phyloP scores from a whole-genome alignment of 148 eudicot species.

The Fagopyrum homotropicum region DNA sequence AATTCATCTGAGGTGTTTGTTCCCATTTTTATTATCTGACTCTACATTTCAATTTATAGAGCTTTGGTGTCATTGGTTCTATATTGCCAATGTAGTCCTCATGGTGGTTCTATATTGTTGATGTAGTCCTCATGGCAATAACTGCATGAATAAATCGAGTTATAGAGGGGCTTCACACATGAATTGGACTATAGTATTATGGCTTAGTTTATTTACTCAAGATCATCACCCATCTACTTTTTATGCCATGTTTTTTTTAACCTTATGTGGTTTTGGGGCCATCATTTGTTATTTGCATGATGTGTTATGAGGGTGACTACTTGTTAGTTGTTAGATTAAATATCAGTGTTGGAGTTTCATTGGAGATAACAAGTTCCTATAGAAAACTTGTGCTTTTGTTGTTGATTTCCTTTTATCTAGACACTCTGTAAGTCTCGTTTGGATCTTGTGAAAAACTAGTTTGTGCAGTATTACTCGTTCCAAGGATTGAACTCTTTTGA shows the following conservation, averaged over 20 bases:
- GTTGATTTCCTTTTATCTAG: neutral
- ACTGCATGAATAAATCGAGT: neutral
- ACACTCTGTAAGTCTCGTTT: neutral
- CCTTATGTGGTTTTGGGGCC: neutral
- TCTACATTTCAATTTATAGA: neutral
- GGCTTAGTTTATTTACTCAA: neutral
- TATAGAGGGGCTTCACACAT: neutral
- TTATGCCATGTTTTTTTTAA: neutral
- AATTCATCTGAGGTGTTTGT: slow-evolving; percentile 54
- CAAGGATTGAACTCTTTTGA: neutral
- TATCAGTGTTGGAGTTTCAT: neutral
- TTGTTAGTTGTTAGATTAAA: neutral
- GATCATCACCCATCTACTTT: neutral
- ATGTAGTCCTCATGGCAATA: neutral
- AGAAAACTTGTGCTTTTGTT: neutral
- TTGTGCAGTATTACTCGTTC: neutral
- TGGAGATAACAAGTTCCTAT: neutral
- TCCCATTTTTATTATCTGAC: neutral
- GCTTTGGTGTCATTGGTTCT: neutral
- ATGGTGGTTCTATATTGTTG: neutral
- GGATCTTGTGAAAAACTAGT: neutral
- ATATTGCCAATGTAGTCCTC: neutral
- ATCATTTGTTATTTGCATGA: neutral
- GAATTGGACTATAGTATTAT: neutral
- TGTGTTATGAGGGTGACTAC: neutral